Conservation (phyloP, 805 yeast species). For the Torulaspora indica region DNA sequence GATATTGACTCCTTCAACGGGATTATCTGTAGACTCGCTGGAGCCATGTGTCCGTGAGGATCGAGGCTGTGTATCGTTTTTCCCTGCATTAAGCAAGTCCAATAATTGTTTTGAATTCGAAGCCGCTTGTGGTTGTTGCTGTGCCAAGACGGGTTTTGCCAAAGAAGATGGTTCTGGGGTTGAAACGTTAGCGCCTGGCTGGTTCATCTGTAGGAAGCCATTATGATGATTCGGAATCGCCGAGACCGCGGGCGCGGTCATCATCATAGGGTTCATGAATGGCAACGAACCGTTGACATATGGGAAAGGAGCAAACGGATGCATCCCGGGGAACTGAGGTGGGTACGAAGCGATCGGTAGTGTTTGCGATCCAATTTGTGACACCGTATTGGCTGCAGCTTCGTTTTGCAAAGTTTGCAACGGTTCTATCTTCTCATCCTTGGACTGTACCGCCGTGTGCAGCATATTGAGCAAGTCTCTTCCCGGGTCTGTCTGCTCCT, state of each 20-base stretch:
- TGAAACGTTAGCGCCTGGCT: slow-evolving; percentile 17
- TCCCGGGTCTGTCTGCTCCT: slow-evolving; percentile 56
- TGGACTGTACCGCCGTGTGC: slow-evolving; percentile 41
- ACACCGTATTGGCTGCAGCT: slow-evolving; percentile 4
- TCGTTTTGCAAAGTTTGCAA: slow-evolving; percentile 5
- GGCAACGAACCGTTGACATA: slow-evolving; percentile 25
- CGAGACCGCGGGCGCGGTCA: slow-evolving; percentile 1
- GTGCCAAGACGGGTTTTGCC: slow-evolving; percentile 36
- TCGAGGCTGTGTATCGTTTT: background rate
- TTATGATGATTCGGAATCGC: slow-evolving; percentile 13
- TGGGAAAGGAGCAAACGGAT: slow-evolving; percentile 36
- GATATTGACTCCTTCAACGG: background rate
- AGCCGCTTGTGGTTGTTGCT: slow-evolving; percentile 7
- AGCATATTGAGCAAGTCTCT: slow-evolving; percentile 67
- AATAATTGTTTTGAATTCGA: slow-evolving; percentile 12
- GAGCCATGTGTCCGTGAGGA: background rate
- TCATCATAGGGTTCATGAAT: slow-evolving; percentile 11
- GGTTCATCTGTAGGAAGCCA: slow-evolving; percentile 9
- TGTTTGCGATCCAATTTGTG: slow-evolving; percentile 9
- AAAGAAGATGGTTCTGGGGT: slow-evolving; percentile 42
- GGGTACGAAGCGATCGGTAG: slow-evolving; percentile 11
- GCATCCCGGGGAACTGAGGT: slow-evolving; percentile 23
- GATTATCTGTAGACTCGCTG: background rate
- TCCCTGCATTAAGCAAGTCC: slow-evolving; percentile 12
- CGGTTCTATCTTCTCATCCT: slow-evolving; percentile 11